Conservation (phyloP, 2,329 filamentous ascomycete genomes). For the Dactylonectria estremocensis region DNA sequence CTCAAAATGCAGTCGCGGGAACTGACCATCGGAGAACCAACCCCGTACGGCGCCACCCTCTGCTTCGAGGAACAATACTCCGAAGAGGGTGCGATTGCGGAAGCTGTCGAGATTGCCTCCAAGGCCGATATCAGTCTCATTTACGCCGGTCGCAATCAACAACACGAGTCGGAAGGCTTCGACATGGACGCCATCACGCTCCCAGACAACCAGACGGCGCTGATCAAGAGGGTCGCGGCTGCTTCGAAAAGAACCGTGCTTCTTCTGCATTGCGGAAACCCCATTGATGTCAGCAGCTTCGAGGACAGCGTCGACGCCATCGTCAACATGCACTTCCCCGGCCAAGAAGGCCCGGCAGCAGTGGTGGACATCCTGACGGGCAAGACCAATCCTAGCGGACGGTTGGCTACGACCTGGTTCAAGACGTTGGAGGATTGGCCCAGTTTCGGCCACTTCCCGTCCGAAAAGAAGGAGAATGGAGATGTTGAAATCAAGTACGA, state of each 20-base stretch:
- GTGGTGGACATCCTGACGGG: slow-evolving; percentile 27
- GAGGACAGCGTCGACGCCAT: slow-evolving; percentile 31
- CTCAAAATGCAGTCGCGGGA: slow-evolving; percentile 23
- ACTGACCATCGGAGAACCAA: slow-evolving; percentile 24
- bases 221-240: slow-evolving; percentile 33
- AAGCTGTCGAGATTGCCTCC: slow-evolving; percentile 28
- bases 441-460: slow-evolving; percentile 32
- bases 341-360: slow-evolving; percentile 34
- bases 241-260: slow-evolving; percentile 29
- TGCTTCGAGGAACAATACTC: slow-evolving; percentile 39
- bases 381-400: slow-evolving; percentile 28
- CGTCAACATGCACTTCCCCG: slow-evolving; percentile 34
- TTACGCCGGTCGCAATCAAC: slow-evolving; percentile 36
- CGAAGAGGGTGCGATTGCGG: slow-evolving; percentile 19
- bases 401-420: slow-evolving; percentile 35
- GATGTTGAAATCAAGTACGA: slow-evolving; percentile 22
- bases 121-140: slow-evolving; percentile 24
- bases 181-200: slow-evolving; percentile 32
- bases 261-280: slow-evolving; percentile 36
- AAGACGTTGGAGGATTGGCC: slow-evolving; percentile 34
- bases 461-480: slow-evolving; percentile 1
- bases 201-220: slow-evolving; percentile 26
- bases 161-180: slow-evolving; percentile 37
- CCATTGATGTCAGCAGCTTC: slow-evolving; percentile 31
- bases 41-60: slow-evolving; percentile 26